phyloP scores from a whole-genome alignment of 1,284 basidiomycete species.

The Puccinia hordei region DNA sequence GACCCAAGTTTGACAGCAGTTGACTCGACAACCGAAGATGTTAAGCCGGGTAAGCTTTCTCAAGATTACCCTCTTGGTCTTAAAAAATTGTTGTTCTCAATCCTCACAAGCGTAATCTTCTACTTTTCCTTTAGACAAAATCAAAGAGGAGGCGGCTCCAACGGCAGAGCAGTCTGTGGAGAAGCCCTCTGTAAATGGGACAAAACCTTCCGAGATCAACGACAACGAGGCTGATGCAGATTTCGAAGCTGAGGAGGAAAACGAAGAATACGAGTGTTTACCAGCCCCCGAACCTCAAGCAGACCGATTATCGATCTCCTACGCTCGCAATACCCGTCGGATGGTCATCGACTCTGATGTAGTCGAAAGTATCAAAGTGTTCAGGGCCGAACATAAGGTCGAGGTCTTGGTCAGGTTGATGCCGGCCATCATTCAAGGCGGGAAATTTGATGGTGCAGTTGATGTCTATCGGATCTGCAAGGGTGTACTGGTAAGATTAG shows the following conservation, averaged over 20 bases:
- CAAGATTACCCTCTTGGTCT: background rate
- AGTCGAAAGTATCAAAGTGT: constrained; percentile 77
- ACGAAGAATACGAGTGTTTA: constrained; percentile 47
- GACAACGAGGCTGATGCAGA: constrained; percentile 50
- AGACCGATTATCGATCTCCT: constrained; percentile 79
- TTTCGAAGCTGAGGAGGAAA: constrained; percentile 38
- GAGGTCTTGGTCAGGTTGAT: constrained; percentile 73
- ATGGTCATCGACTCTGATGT: constrained; percentile 85
- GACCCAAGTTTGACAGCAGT: background rate
- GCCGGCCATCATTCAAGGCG: constrained; percentile 49
- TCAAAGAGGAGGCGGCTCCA: background rate
- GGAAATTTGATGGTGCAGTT: constrained; percentile 63
- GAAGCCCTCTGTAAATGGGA: background rate
- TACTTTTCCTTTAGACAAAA: too few species aligned
- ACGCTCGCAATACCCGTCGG: constrained; percentile 80
- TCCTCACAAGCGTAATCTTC: background rate
- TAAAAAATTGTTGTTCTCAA: background rate
- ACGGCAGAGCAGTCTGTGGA: background rate
- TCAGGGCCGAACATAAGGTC: constrained; percentile 77
- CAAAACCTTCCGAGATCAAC: constrained; percentile 15
- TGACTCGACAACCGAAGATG: background rate
- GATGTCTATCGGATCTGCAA: constrained; percentile 64
- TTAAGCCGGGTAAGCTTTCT: background rate
- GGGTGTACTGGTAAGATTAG: constrained; percentile 70
- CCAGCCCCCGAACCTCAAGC: constrained; percentile 58